Conservation (phyloP, 768 basidiomycete genomes). For the Podaxis sp. region DNA sequence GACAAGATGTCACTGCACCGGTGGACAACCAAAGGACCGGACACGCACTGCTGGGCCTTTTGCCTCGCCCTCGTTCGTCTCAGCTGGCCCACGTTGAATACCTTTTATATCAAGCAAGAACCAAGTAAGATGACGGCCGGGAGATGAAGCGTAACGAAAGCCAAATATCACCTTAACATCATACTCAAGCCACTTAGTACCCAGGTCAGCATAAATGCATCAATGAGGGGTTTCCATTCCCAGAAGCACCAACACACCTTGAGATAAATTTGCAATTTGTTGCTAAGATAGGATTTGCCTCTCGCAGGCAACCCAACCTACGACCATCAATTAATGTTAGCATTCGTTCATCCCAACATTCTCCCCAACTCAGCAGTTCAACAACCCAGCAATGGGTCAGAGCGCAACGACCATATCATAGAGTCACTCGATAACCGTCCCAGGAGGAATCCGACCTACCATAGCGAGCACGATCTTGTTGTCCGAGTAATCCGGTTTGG, state of each 20-base stretch:
- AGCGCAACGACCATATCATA: neutral
- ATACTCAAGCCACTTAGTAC: constrained; percentile 93
- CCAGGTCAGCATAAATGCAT: constrained; percentile 13
- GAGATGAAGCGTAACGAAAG: neutral
- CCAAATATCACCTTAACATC: constrained; percentile 72
- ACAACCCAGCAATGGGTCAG: neutral
- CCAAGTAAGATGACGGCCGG: neutral
- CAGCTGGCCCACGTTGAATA: constrained; percentile 97
- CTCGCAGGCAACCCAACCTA: constrained; percentile 97
- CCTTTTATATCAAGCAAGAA: constrained; percentile 41
- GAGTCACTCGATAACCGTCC: neutral
- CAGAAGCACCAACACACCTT: constrained; percentile 50
- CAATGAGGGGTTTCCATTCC: constrained; percentile 10
- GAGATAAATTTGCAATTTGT: constrained; percentile 95
- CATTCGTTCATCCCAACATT: neutral
- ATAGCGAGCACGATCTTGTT: constrained; percentile 98
- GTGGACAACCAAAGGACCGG: neutral
- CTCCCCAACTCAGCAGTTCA: neutral
- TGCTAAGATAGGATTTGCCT: constrained; percentile 97
- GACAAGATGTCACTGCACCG: neutral
- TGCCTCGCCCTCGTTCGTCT: constrained; percentile 83
- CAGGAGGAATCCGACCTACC: constrained; percentile 41
- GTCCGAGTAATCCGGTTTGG: constrained; percentile 97
- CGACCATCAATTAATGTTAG: neutral
- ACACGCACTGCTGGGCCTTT: constrained; percentile 65